phyloP scores from a whole-genome alignment of 73 alveolate genomes.

The Paramecium caudatum region DNA sequence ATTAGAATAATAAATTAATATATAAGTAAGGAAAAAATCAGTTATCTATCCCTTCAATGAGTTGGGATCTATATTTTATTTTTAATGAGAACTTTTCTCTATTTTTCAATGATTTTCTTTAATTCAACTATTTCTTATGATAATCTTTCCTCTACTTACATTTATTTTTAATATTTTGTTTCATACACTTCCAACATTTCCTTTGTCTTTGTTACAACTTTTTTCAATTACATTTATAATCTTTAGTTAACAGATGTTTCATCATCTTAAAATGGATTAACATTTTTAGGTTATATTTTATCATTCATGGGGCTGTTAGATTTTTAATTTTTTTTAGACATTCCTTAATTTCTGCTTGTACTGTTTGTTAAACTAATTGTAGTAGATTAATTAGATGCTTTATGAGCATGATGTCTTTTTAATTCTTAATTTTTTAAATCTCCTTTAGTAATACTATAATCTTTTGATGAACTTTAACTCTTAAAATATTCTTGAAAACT shows the following conservation, averaged over 20 bases:
- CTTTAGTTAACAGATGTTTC: conserved; percentile 12
- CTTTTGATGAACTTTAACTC: conserved; percentile 1
- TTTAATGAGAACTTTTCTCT: background rate
- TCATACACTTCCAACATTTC: conserved; percentile 9
- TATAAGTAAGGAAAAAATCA: too few species aligned
- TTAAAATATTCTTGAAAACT: conserved; percentile 24
- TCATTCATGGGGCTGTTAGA: conserved; percentile 31
- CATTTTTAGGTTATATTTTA: conserved; percentile 18
- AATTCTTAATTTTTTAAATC: background rate
- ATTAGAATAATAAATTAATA: conserved; percentile 12
- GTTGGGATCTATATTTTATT: background rate
- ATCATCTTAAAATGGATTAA: conserved; percentile 35
- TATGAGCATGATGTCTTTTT: conserved; percentile 31
- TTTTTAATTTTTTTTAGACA: conserved; percentile 31
- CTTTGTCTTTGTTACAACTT: background rate
- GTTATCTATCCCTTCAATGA: too few species aligned
- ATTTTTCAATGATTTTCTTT: background rate
- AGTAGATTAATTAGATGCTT: conserved; percentile 12
- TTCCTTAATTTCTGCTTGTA: conserved; percentile 4
- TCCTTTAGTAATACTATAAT: background rate
- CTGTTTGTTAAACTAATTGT: conserved; percentile 47
- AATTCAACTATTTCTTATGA: background rate
- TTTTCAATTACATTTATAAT: conserved; percentile 12
- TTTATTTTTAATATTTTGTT: background rate
- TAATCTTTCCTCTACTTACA: background rate